Evolutionary conservation across 441 rosid genomes (phyloP).

Genomic region (Populus hybrid): DNA sequence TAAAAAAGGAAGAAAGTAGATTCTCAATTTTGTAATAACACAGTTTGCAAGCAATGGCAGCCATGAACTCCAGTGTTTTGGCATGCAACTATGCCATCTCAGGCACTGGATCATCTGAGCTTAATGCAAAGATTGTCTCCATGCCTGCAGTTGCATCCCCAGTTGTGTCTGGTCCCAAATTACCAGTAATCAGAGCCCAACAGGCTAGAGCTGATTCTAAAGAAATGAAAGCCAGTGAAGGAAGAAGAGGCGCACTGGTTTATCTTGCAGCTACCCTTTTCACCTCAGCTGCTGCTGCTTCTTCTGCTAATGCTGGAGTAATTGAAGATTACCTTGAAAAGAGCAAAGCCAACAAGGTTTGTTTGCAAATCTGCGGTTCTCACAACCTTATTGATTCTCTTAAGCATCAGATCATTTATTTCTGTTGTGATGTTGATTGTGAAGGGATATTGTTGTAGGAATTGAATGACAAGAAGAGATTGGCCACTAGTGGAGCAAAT

Average conservation of each 20-base stretch:
- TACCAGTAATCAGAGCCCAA: constrained; percentile 68
- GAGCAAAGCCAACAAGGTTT: constrained; percentile 94
- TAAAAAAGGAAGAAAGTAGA: too few relatives aligned
- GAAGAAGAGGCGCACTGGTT: constrained; percentile 72
- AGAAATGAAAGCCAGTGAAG: constrained; percentile 34
- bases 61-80: constrained; percentile 81
- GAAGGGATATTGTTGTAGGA: constrained; percentile 38
- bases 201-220: constrained; percentile 33
- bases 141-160: constrained; percentile 35
- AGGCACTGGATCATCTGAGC: constrained; percentile 57
- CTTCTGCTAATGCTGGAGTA: constrained; percentile 80
- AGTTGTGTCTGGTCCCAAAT: constrained; percentile 37
- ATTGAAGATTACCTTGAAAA: constrained; percentile 88
- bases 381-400: neutral
- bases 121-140: constrained; percentile 49
- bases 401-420: neutral
- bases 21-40: neutral
- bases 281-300: constrained; percentile 48
- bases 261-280: constrained; percentile 70
- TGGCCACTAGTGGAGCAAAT: constrained; percentile 96
- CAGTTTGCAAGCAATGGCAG: constrained; percentile 45
- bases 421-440: neutral
- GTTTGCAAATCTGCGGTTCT: neutral
- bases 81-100: constrained; percentile 76
- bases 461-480: constrained; percentile 90